A percentile compares a stretch with the other conserved stretches of the same genome.
These are phyloP conservation scores for Beta corolliflora DNA, from an alignment of 179 eudicot species.

Conservation along the genomic window DNA sequence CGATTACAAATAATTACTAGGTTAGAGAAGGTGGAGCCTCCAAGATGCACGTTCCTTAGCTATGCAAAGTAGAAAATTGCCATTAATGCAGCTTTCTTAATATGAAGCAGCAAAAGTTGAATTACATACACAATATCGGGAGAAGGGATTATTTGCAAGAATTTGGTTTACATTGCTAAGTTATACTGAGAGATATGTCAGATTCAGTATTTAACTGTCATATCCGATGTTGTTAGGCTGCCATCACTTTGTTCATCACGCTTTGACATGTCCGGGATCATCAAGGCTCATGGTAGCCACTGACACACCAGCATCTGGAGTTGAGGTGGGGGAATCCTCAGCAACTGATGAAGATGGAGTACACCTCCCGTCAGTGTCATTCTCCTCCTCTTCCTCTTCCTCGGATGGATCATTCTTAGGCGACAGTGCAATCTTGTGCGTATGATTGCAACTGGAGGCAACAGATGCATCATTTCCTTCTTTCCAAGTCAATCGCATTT, in stretches of 20 bases:
- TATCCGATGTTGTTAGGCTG: slow-evolving; percentile 3
- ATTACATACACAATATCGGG: slow-evolving; percentile 1
- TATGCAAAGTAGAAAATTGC: not conserved
- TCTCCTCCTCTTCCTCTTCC: slow-evolving; percentile 24
- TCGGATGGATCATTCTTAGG: slow-evolving; percentile 27
- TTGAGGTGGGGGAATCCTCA: slow-evolving; percentile 6
- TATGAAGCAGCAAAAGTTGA: not conserved
- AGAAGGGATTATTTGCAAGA: slow-evolving; percentile 24
- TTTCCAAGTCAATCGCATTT: slow-evolving; percentile 42
- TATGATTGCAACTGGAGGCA: slow-evolving; percentile 11
- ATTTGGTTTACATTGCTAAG: slow-evolving; percentile 15
- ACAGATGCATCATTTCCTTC: slow-evolving; percentile 25
- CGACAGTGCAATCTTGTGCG: slow-evolving; percentile 7
- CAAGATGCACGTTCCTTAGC: not conserved
- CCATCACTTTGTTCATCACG: slow-evolving; percentile 3
- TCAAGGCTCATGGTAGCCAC: slow-evolving; percentile 26
- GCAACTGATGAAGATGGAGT: slow-evolving; percentile 23
- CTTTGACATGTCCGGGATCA: slow-evolving; percentile 26
- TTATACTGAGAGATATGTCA: slow-evolving; percentile 6
- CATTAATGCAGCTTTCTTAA: not conserved
- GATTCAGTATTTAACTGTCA: not conserved
- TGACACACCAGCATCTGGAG: slow-evolving; percentile 13
- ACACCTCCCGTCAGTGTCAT: not conserved
- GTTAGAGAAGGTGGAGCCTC: not conserved
- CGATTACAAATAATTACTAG: too few relatives aligned